These are phyloP conservation scores for Cunninghamia lanceolata DNA, from an alignment of 75 land plant species.

Conservation along the genomic window DNA sequence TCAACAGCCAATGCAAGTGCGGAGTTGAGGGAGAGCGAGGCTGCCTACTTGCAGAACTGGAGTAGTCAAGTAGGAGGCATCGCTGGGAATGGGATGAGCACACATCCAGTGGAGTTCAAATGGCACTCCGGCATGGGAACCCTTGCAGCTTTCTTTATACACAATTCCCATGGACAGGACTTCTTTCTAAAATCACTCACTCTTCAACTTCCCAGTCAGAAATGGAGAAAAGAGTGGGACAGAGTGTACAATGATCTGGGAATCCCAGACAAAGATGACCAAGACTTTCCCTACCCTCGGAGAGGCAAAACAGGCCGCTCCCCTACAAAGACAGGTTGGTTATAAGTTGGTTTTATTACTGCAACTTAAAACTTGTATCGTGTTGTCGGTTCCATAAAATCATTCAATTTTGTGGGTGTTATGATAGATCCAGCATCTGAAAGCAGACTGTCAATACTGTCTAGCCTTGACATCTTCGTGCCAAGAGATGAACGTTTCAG, in stretches of 20 bases:
- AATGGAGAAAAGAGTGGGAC: constrained; percentile 21
- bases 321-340: constrained; percentile 35
- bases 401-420: too few relatives aligned
- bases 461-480: too few relatives aligned
- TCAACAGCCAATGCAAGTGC: background rate
- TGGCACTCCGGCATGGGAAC: constrained; percentile 4
- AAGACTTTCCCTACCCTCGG: constrained; percentile 50
- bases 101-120: background rate
- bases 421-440: too few relatives aligned
- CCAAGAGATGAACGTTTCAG: too few relatives aligned
- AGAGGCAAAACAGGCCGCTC: constrained; percentile 48
- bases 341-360: too few relatives aligned
- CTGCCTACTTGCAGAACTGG: background rate
- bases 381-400: too few relatives aligned
- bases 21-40: background rate
- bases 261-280: constrained; percentile 24
- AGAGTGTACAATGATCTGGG: constrained; percentile 63
- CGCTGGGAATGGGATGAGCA: background rate
- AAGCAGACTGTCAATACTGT: too few relatives aligned
- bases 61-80: background rate
- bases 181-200: constrained; percentile 16
- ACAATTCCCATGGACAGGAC: background rate
- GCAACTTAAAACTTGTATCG: too few relatives aligned
- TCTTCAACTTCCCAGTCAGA: constrained; percentile 7
- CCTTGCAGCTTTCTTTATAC: constrained; percentile 10